phyloP scores from a whole-genome alignment of 495 filamentous ascomycete species.

The Gamarada debralockiae region DNA sequence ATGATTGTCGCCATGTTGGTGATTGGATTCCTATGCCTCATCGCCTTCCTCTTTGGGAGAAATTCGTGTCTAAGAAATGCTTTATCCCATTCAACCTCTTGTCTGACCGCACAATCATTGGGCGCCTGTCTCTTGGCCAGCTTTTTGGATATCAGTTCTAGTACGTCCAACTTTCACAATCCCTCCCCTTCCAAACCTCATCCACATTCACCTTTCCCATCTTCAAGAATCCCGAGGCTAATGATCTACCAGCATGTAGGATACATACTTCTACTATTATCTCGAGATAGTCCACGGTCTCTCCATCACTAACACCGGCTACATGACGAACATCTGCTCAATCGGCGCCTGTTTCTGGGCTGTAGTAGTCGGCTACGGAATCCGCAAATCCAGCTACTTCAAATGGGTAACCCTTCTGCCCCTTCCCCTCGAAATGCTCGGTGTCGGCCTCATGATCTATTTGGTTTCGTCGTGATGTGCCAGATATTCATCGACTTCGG shows the following conservation, averaged over 20 bases:
- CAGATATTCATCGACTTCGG: slow-evolving; percentile 75
- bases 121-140: slow-evolving; percentile 51
- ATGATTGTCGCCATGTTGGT: slow-evolving; percentile 55
- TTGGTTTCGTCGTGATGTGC: slow-evolving; percentile 76
- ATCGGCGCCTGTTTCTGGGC: slow-evolving; percentile 64
- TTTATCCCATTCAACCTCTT: slow-evolving; percentile 58
- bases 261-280: slow-evolving; percentile 62
- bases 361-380: slow-evolving; percentile 47
- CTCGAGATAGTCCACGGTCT: slow-evolving; percentile 67
- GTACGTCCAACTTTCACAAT: slow-evolving; percentile 1
- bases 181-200: too few relatives aligned
- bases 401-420: slow-evolving; percentile 49
- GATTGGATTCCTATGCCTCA: slow-evolving; percentile 49
- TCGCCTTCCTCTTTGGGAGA: slow-evolving; percentile 56
- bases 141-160: slow-evolving; percentile 55
- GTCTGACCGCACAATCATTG: slow-evolving; percentile 52
- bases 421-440: slow-evolving; percentile 58
- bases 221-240: too few relatives aligned
- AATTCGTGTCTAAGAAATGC: slow-evolving; percentile 44
- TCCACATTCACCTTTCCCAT: too few relatives aligned
- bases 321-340: slow-evolving; percentile 64
- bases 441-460: slow-evolving; percentile 67
- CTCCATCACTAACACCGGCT: slow-evolving; percentile 50
- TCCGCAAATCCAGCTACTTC: slow-evolving; percentile 51
- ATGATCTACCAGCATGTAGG: slow-evolving; percentile 37